Evolutionary conservation across 192 early-diverging fungal species (phyloP).

Genomic region (Diversispora epigaea): DNA sequence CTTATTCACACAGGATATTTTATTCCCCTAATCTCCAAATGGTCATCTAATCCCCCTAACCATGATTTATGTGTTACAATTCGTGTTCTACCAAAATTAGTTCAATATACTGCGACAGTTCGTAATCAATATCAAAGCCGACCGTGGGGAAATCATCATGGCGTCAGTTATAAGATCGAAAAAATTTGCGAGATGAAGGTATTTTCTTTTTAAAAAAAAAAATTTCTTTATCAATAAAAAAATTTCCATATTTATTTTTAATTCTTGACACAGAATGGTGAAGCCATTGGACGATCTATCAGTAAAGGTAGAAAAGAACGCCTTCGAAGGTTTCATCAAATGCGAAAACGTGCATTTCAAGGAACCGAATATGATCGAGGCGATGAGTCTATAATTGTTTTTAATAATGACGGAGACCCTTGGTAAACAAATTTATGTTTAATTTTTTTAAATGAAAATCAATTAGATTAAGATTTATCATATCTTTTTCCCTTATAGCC

Average conservation of each 20-base stretch:
- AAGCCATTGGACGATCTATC: slow-evolving; percentile 27
- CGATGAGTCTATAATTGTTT: slow-evolving; percentile 48
- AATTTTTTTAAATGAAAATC: background rate
- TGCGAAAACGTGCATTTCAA: slow-evolving; percentile 40
- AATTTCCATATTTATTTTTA: background rate
- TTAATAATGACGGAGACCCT: slow-evolving; percentile 56
- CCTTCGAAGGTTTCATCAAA: slow-evolving; percentile 35
- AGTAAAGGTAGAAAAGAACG: slow-evolving; percentile 47
- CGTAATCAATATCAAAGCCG: slow-evolving; percentile 56
- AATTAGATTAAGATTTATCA: background rate
- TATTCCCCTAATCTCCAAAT: slow-evolving; percentile 32
- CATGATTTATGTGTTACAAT: slow-evolving; percentile 71
- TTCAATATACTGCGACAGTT: slow-evolving; percentile 65
- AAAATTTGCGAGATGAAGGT: slow-evolving; percentile 53
- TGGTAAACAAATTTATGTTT: slow-evolving; percentile 44
- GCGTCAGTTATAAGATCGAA: slow-evolving; percentile 68
- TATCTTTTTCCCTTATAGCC: slow-evolving; percentile 35
- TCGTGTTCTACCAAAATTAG: slow-evolving; percentile 68
- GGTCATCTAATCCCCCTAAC: slow-evolving; percentile 43
- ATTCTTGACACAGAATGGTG: slow-evolving; percentile 1
- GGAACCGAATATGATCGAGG: slow-evolving; percentile 38
- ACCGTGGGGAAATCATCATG: slow-evolving; percentile 75
- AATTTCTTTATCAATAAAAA: background rate
- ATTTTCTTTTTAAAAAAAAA: slow-evolving; percentile 13
- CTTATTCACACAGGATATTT: slow-evolving; percentile 45